Evolutionary conservation across 768 basidiomycete genomes (phyloP), one percentile per base, ranked within the genome.

Genomic region (Lactarius deliciosus): DNA sequence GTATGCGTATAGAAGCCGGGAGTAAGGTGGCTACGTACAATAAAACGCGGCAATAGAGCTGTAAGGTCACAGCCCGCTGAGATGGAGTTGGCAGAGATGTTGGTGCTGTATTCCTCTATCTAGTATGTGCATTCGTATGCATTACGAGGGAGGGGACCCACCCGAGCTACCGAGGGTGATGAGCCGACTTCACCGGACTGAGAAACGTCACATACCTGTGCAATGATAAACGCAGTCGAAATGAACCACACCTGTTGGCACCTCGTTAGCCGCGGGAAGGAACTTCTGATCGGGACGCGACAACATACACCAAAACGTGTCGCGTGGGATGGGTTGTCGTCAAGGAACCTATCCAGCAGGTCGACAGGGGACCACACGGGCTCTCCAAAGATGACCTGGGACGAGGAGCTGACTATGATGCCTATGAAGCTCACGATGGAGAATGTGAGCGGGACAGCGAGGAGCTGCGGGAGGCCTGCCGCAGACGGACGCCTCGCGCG

Each of bases 61-160:
- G 91, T 93, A 70, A 94, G 76, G 75, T 94, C 91, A 72, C 90
- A 92, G 16, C 92, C 91, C 4, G 92, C 91, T 54, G 86, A 89
- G 73, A 93, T 85, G 5, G 89, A 87, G 77, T 94, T 93, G 36
- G 91, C 91, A 11, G 90, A 88, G 72, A 91, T 89, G 75, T 91
- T 92, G 36, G 89, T 90, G 20, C 87, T 88, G 64, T 62, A 62
- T 67, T 63, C 55, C 63, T 32, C 64, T 43, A 61, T 68, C 66
- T 30, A 70, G 61, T 57, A 20, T 55, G 22, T 40, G n/a, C 36
- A 15, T 32, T 45, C 18, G 28, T 15, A 47, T 30, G 18, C 64
- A 53, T 18, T 54, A n/a, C 43, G 57, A 28, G 22, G 55, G 20
- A 56, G 22, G 43, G 53, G 28, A 59, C 70, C 28, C 57, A 72